A percentile compares a stretch with the other conserved stretches of the same genome.
Conservation (phyloP, 2,329 filamentous ascomycete species). For the Venturia oleaginea region DNA sequence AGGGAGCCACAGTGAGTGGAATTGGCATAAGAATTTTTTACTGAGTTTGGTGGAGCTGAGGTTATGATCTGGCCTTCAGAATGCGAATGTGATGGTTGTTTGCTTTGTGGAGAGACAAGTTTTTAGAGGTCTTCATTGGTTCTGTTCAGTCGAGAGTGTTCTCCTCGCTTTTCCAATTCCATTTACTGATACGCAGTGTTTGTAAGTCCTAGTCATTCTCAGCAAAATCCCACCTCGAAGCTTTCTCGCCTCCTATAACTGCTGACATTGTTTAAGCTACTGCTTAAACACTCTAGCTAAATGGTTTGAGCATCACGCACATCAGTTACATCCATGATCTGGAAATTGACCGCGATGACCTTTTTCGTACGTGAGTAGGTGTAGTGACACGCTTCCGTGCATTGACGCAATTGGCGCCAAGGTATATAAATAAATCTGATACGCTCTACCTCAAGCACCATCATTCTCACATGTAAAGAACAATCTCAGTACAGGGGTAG, state of each 20-base stretch:
- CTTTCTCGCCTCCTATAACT: not conserved
- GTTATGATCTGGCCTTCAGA: not conserved
- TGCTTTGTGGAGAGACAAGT: no score
- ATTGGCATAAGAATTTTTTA: not conserved
- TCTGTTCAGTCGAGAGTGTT: no score
- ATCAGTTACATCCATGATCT: not conserved
- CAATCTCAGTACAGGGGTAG: not conserved
- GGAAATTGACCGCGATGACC: not conserved
- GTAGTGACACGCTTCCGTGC: no score
- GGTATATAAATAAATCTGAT: not conserved
- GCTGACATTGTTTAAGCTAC: not conserved
- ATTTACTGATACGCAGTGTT: no score
- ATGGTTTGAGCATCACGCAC: not conserved
- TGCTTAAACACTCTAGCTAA: not conserved
- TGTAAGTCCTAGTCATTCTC: no score
- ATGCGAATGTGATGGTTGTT: no score
- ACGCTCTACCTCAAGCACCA: not conserved
- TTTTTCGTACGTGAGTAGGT: no score
- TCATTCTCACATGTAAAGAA: not conserved
- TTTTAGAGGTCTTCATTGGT: no score
- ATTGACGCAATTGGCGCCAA: not conserved
- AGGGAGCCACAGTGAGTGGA: not conserved
- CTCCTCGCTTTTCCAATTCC: no score
- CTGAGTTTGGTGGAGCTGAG: not conserved
- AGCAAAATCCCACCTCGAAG: no score